These are phyloP conservation scores for Ceratocystis eucalypticola DNA, from an alignment of 2,329 filamentous ascomycete genomes.

Conservation along the genomic window DNA sequence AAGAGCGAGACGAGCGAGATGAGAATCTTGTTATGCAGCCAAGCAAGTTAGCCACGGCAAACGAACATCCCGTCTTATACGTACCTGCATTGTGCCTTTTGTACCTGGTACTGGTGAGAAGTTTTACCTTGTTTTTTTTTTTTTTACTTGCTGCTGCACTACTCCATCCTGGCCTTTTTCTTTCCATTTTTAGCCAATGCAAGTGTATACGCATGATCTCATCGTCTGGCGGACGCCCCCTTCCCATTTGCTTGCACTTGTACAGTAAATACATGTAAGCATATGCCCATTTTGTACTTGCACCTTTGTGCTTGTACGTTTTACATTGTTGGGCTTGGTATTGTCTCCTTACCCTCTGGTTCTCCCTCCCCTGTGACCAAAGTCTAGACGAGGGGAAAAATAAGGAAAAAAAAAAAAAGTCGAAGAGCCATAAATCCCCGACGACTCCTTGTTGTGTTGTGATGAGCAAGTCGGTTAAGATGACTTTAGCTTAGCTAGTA, in stretches of 20 bases:
- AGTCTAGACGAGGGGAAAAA: neutral
- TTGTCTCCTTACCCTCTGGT: neutral
- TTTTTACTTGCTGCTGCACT: neutral
- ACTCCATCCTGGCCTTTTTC: neutral
- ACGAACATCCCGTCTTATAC: neutral
- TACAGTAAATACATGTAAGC: neutral
- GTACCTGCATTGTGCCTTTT: neutral
- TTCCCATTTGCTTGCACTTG: neutral
- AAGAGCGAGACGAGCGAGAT: neutral
- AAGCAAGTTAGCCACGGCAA: neutral
- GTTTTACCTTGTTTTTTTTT: neutral
- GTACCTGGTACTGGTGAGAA: neutral
- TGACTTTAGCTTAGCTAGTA: slow-evolving; percentile 4
- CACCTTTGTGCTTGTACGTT: neutral
- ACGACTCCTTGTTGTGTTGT: slow-evolving; percentile 1
- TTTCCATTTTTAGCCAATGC: slow-evolving; percentile 4
- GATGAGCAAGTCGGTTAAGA: slow-evolving; percentile 4
- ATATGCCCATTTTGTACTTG: neutral
- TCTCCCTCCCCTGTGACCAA: neutral
- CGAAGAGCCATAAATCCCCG: neutral
- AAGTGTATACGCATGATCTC: neutral
- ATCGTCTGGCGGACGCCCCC: neutral
- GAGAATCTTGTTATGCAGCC: neutral
- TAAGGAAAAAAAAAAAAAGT: neutral
- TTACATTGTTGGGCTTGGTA: neutral